Conservation (phyloP, 2,329 filamentous ascomycete species). For the Botryotinia convoluta region DNA sequence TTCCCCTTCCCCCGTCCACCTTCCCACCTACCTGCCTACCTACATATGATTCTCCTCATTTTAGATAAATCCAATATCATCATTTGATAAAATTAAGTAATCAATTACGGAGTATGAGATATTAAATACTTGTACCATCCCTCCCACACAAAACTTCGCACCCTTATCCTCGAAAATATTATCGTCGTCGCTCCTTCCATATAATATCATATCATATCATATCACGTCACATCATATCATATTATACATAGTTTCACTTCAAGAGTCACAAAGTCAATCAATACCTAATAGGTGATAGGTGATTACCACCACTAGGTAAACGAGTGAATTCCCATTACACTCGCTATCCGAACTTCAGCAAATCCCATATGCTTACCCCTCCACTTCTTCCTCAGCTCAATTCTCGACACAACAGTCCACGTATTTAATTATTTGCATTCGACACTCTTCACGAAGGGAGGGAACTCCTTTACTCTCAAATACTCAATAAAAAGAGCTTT, state of each 20-base stretch:
- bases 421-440: background rate
- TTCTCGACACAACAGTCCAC: background rate
- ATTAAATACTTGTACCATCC: background rate
- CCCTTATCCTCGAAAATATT: background rate
- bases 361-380: slow-evolving; percentile 17
- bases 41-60: background rate
- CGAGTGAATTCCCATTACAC: slow-evolving; percentile 23
- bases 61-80: background rate
- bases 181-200: background rate
- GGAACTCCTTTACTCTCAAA: background rate
- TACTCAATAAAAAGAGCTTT: slow-evolving; percentile 26
- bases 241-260: background rate
- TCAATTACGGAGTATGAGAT: background rate
- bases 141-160: background rate
- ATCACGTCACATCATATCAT: background rate
- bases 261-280: background rate
- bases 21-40: background rate
- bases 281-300: background rate
- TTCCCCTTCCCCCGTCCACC: background rate
- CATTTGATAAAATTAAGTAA: background rate
- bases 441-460: background rate
- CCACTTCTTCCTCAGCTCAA: slow-evolving; percentile 12
- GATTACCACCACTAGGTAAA: background rate
- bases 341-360: slow-evolving; percentile 26
- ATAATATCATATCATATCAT: background rate